Evolutionary conservation across 2,329 filamentous ascomycete genomes (phyloP), one percentile per base, ranked within the genome.

Genomic region (Colletotrichum gloeosporioides): DNA sequence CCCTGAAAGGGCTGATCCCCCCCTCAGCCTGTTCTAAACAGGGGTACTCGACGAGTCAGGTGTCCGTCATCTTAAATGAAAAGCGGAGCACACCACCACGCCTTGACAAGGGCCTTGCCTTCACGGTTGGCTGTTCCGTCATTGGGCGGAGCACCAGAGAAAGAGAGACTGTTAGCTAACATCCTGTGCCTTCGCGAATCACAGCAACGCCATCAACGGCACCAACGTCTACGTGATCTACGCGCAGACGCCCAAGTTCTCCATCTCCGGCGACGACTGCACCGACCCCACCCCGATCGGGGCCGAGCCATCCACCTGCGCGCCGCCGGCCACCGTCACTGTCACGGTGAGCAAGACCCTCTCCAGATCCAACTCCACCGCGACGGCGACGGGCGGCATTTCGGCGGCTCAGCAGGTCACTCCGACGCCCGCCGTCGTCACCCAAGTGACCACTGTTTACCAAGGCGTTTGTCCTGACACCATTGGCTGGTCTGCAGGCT

Each of bases 181-280:
- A 62, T 32, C 4, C 34, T 10, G 16, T 34, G 12, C 57, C 36
- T 57, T 39, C 68, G 25, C 39, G 18, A 34, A 6, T 32, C 59
- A 15, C 53, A 76, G 74, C 80, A 87, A 86, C 78, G 85, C 84
- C 77, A 86, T 87, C 81, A 87, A 87, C 81, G 86, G 85, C 77
- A 86, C 85, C 78, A 87, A 87, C 79, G 83, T 86, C 77, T 87
- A 85, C 78, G 82, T 86, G 67, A 87, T 87, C 80, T 84, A 86
- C 78, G 83, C 86, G 8, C 85, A 87, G 81, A 84, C 85, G 31
- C 80, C 82, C 63, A 83, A 83, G 75, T 87, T 87, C 81, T 83
- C 77, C 76, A 78, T 87, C 77, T 59, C 77, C 68, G 81, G 81
- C 69, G 79, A 78, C 61, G 70, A 77, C 77, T 86, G 84, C 80